Percentiles rank a stretch among this genome's conserved stretches.
phyloP scores from a whole-genome alignment of 768 basidiomycete species.

The Tricholoma flavovirens region DNA sequence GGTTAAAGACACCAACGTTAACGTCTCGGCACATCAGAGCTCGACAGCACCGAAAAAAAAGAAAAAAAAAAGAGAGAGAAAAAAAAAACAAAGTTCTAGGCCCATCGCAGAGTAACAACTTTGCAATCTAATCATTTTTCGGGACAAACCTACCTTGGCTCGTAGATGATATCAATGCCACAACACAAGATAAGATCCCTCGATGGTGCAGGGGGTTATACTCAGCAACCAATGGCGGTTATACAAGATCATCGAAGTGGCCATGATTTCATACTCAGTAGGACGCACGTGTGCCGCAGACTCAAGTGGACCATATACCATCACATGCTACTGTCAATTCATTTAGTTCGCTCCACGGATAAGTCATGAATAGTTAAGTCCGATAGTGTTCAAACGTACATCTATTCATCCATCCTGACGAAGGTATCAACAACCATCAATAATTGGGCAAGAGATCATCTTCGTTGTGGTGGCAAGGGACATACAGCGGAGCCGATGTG shows the following conservation, averaged over 20 bases:
- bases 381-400: not conserved
- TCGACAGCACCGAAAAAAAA: not conserved
- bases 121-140: not conserved
- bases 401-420: not conserved
- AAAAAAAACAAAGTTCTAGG: not conserved
- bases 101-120: not conserved
- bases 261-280: not conserved
- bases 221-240: not conserved
- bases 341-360: not conserved
- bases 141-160: not conserved
- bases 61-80: too few relatives aligned
- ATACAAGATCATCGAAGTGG: not conserved
- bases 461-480: not conserved
- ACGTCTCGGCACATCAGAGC: not conserved
- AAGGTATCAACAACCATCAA: not conserved
- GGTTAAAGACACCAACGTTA: not conserved
- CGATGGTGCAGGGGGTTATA: not conserved
- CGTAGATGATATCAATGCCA: not conserved
- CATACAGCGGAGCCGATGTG: not conserved
- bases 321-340: not conserved
- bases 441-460: not conserved
- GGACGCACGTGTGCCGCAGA: not conserved
- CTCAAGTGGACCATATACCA: too few relatives aligned
- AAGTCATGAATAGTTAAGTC: not conserved
- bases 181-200: not conserved